Evolutionary conservation across 305 asterid species (phyloP), one percentile per base, ranked within the genome.

Genomic region (Fraxinus dipetala): DNA sequence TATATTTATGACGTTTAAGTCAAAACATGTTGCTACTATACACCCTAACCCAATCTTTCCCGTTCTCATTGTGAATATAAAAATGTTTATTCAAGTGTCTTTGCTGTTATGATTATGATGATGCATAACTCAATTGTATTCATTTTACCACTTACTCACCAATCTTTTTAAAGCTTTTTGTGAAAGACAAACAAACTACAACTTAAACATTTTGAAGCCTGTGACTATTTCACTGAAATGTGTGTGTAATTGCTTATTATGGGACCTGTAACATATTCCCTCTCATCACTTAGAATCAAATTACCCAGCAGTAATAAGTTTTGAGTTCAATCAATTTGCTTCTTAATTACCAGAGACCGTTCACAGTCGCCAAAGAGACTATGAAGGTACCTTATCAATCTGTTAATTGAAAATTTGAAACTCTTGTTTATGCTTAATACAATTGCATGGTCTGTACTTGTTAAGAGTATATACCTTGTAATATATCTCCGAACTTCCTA

Each of bases 401-500:
- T 76, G 72, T 78, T n/a, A 48, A n/a, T 72, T 45, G 70, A 35
- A 77, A 34, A 36, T 6, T 72, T 61, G 70, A 35, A 77, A 34
- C 63, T 16, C 48, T 84, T 76, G 72, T 35, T 1, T 10, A 65
- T 8, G 30, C 31, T 10, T 8, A 22, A 59, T 73, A 75, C 20
- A 13, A 40, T n/a, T 70, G 4, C 63, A 54, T 79, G 35, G 4
- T 31, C 43, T 75, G 20, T 11, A 61, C 72, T 80, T 69, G 36
- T 22, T 67, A 6, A 9, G 59, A 35, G 73, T 32, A 65, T 35
- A 5, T 67, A 67, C 16, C 16, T 26, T 0, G 35, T 65, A 63
- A 63, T 80, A 34, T 54, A 32, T 82, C 78, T 78, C 11, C 26
- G 70, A 78, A 83, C 63, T 81, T 78, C 63, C 83, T 79, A 24